phyloP scores from a whole-genome alignment of 495 filamentous ascomycete genomes.

The Aspergillus coremiiformis region DNA sequence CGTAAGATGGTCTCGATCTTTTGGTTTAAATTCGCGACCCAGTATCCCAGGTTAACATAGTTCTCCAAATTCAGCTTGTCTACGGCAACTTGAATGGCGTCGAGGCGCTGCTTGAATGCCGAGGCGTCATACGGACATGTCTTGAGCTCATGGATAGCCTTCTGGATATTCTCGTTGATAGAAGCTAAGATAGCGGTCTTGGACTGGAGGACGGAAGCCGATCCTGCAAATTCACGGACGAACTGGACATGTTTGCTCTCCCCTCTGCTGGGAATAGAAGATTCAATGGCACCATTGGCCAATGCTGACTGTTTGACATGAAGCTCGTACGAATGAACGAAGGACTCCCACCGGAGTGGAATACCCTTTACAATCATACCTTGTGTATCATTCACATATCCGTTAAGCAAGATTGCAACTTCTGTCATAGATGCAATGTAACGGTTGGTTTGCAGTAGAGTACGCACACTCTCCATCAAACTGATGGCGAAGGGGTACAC shows the following conservation, averaged over 20 bases:
- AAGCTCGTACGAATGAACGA: slow-evolving; percentile 91
- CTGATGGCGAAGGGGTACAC: slow-evolving; percentile 97
- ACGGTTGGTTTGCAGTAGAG: slow-evolving; percentile 76
- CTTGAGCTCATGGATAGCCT: slow-evolving; percentile 73
- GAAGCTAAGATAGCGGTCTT: slow-evolving; percentile 72
- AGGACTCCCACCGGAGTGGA: slow-evolving; percentile 90
- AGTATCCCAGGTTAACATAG: slow-evolving; percentile 81
- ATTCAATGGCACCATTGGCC: slow-evolving; percentile 51
- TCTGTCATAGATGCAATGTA: slow-evolving; percentile 76
- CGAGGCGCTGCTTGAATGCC: slow-evolving; percentile 71
- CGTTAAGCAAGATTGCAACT: slow-evolving; percentile 76
- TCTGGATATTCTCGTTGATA: slow-evolving; percentile 78
- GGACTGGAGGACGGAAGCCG: slow-evolving; percentile 74
- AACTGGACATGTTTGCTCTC: slow-evolving; percentile 96
- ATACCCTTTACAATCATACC: slow-evolving; percentile 74
- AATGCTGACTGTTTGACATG: slow-evolving; percentile 68
- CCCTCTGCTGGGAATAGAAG: slow-evolving; percentile 47
- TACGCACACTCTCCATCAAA: slow-evolving; percentile 94
- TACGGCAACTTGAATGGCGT: slow-evolving; percentile 76
- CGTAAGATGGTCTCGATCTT: slow-evolving; percentile 73
- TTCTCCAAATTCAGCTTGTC: slow-evolving; percentile 94
- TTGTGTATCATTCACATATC: slow-evolving; percentile 85
- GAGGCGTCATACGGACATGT: slow-evolving; percentile 71
- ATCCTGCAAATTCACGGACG: slow-evolving; percentile 80
- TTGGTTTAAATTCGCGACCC: slow-evolving; percentile 80